Conservation (phyloP, 2,329 filamentous ascomycete species). For the Cytospora schulzeri region DNA sequence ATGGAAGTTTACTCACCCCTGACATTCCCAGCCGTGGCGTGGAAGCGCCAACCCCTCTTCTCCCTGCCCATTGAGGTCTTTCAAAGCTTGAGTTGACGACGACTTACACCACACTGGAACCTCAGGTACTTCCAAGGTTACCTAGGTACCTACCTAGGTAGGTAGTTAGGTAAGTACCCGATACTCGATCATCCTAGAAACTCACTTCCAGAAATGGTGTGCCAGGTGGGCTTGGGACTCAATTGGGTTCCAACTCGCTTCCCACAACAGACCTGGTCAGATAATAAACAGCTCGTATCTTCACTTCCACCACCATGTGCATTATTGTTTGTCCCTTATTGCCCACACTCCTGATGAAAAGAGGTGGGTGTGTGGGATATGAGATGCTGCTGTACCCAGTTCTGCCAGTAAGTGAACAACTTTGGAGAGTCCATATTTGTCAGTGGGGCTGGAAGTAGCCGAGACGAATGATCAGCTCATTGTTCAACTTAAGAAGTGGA, state of each 20-base stretch:
- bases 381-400: not conserved
- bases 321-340: not conserved
- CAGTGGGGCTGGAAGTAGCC: constrained; percentile 18
- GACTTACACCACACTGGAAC: not conserved
- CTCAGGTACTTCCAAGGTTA: too few species aligned
- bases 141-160: not conserved
- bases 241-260: not conserved
- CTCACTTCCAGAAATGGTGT: not conserved
- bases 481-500: not conserved
- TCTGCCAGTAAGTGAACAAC: not conserved
- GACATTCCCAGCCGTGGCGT: not conserved
- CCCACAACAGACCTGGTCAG: not conserved
- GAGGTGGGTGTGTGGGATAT: not conserved
- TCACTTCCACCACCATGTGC: not conserved
- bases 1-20: too few species aligned
- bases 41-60: not conserved
- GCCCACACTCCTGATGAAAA: not conserved
- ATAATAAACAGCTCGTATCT: not conserved
- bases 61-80: too few species aligned
- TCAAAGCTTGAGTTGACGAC: not conserved
- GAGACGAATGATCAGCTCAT: constrained; percentile 6
- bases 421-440: constrained; percentile 1
- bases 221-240: not conserved
- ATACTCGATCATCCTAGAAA: not conserved
- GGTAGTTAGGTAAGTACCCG: not conserved